Evolutionary conservation across 2,329 filamentous ascomycete species (phyloP).

Genomic region (Fusarium dimerum): DNA sequence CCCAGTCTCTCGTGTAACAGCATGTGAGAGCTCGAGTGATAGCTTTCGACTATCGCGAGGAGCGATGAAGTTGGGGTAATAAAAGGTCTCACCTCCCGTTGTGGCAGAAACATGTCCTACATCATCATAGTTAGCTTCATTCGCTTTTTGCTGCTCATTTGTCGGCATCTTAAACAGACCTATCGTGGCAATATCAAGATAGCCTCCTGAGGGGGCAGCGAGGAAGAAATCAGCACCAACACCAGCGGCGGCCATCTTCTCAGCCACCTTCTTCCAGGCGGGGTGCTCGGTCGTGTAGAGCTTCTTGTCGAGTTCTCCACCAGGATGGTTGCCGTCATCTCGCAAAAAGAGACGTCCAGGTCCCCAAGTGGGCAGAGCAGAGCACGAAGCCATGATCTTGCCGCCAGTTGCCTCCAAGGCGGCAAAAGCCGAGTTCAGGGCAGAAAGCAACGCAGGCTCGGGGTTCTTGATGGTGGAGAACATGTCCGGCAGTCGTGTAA

Average conservation of each 20-base stretch:
- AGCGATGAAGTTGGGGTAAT: slow-evolving; percentile 94
- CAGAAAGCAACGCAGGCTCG: slow-evolving; percentile 83
- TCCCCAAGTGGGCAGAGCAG: slow-evolving; percentile 88
- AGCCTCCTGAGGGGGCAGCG: slow-evolving; percentile 84
- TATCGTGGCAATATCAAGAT: slow-evolving; percentile 90
- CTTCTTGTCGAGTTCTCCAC: slow-evolving; percentile 89
- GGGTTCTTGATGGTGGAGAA: slow-evolving; percentile 88
- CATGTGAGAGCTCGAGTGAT: slow-evolving; percentile 81
- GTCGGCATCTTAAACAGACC: slow-evolving; percentile 49
- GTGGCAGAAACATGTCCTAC: slow-evolving; percentile 78
- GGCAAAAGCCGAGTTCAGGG: slow-evolving; percentile 79
- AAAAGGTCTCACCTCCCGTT: slow-evolving; percentile 94
- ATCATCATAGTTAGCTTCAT: slow-evolving; percentile 8
- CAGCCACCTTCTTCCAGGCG: slow-evolving; percentile 81
- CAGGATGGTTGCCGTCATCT: slow-evolving; percentile 83
- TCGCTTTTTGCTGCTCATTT: not conserved
- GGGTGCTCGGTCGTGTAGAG: slow-evolving; percentile 88
- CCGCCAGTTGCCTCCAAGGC: slow-evolving; percentile 85
- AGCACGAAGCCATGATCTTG: slow-evolving; percentile 86
- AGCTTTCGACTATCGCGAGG: slow-evolving; percentile 84
- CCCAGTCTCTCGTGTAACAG: slow-evolving; percentile 85
- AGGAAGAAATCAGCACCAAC: slow-evolving; percentile 94
- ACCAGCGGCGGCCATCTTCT: slow-evolving; percentile 84
- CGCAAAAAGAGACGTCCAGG: slow-evolving; percentile 82
- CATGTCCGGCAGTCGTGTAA: slow-evolving; percentile 79